Conservation (phyloP, 306 rosid genomes). For the Mimosa bimucronata region DNA sequence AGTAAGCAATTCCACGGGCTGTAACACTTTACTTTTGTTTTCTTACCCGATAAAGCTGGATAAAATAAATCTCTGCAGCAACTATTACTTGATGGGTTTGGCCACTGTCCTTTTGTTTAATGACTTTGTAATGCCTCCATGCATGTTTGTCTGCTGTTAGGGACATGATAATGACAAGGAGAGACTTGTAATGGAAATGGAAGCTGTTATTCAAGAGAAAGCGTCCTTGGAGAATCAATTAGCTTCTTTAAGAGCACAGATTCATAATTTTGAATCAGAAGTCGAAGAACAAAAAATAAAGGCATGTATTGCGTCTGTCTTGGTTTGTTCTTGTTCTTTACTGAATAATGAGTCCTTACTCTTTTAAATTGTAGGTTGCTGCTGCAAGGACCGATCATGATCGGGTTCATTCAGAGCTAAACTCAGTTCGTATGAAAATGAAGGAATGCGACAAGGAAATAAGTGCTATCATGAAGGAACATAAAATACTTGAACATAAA, state of each 20-base stretch:
- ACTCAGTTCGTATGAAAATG: constrained; percentile 68
- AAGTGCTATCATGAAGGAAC: constrained; percentile 69
- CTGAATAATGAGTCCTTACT: constrained; percentile 37
- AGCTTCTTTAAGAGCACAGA: constrained; percentile 57
- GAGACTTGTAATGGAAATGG: constrained; percentile 95
- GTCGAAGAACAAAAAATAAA: constrained; percentile 65
- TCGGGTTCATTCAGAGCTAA: constrained; percentile 63
- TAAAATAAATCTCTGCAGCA: constrained; percentile 13
- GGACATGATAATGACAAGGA: constrained; percentile 94
- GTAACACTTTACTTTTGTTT: not conserved
- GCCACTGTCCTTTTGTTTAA: constrained; percentile 4
- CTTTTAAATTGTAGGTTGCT: constrained; percentile 60
- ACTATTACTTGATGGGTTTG: constrained; percentile 24
- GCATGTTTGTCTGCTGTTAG: constrained; percentile 48
- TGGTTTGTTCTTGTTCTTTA: constrained; percentile 22
- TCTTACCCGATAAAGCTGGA: not conserved
- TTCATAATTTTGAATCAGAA: constrained; percentile 61
- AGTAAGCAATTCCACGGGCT: not conserved
- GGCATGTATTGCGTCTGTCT: constrained; percentile 48
- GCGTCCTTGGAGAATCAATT: constrained; percentile 72
- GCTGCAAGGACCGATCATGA: constrained; percentile 68
- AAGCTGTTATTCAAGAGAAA: constrained; percentile 78
- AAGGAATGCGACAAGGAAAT: constrained; percentile 86
- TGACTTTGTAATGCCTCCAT: constrained; percentile 13
- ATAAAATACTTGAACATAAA: constrained; percentile 69